Evolutionary conservation across 108 stramenopile genomes (phyloP), one percentile per base, ranked within the genome.

Genomic region (Nannochloropsis oceanica): DNA sequence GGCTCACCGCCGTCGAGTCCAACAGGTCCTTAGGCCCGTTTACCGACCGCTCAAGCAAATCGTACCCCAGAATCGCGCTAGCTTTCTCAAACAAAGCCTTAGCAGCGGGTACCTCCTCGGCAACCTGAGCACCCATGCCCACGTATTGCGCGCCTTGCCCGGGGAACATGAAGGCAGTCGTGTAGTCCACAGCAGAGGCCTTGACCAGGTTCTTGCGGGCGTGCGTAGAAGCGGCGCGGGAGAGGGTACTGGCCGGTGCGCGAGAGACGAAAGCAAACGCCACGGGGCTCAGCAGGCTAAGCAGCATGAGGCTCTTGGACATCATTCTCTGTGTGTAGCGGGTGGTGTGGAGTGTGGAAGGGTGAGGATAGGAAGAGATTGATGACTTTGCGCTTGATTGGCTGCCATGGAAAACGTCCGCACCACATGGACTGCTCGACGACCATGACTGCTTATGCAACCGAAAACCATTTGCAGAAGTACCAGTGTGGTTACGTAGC

Each of bases 51-150:
- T 96, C 91, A n/a, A 97, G 92, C 26, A 98, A 91, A 84, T 98
- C 98, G 87, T 97, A 98, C 59, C 97, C 97, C 79, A 98, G 92
- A 89, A 98, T 97, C 82, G 93, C 94, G 59, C 92, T 94, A 43
- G 98, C 98, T 86, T 95, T 94, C 43, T 97, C 96, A 86, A 97
- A 98, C 27, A 98, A 92, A 43, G 93, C 95, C 91, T 94, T 95
- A 79, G 97, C 97, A 27, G 93, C 93, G 2, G 97, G 97, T 34
- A 88, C 89, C 86, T 89, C 89, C 42, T 89, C 88, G 84, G 44
- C 86, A 81, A 89, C 82, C 24, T 22, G 26, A 9, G 88, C 88
- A 26, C 85, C 88, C 89, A 89, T 89, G 11, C 88, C 88, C 86
- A 89, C 86, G 43, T 89, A 89, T 85, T 89, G 88, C 12, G 89